Evolutionary conservation across 306 rosid species (phyloP).

Genomic region (Urtica urens): DNA sequence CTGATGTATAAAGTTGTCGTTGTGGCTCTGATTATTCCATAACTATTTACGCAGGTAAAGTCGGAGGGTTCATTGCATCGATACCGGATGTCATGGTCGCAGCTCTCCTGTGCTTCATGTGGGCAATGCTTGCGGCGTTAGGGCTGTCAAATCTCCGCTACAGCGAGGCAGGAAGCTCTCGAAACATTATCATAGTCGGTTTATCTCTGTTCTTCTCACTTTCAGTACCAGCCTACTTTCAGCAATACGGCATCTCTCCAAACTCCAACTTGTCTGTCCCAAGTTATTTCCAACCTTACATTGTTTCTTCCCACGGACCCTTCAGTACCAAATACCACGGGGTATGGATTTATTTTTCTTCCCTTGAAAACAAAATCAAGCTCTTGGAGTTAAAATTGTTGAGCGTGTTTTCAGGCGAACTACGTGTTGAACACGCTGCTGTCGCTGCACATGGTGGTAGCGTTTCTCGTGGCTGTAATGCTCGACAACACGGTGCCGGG

Average conservation of each 20-base stretch:
- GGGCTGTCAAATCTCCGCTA: constrained; percentile 96
- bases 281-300: constrained; percentile 87
- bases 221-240: constrained; percentile 92
- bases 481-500: constrained; percentile 99
- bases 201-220: constrained; percentile 86
- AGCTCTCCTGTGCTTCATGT: constrained; percentile 93
- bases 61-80: constrained; percentile 95
- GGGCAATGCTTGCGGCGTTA: constrained; percentile 95
- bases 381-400: not conserved
- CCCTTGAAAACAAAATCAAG: not conserved
- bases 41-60: constrained; percentile 51
- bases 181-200: constrained; percentile 91
- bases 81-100: constrained; percentile 96
- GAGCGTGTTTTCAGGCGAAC: constrained; percentile 48
- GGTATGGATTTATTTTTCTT: constrained; percentile 33
- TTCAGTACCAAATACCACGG: constrained; percentile 66
- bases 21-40: not conserved
- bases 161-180: constrained; percentile 99
- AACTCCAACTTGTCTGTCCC: constrained; percentile 73
- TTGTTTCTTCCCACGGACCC: constrained; percentile 93
- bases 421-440: constrained; percentile 63
- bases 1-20: too few species aligned
- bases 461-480: constrained; percentile 71
- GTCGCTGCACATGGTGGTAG: constrained; percentile 82
- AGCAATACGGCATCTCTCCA: constrained; percentile 81